These are phyloP conservation scores for Triticum urartu DNA, from an alignment of 176 grass and related monocot genomes.

Conservation along the genomic window DNA sequence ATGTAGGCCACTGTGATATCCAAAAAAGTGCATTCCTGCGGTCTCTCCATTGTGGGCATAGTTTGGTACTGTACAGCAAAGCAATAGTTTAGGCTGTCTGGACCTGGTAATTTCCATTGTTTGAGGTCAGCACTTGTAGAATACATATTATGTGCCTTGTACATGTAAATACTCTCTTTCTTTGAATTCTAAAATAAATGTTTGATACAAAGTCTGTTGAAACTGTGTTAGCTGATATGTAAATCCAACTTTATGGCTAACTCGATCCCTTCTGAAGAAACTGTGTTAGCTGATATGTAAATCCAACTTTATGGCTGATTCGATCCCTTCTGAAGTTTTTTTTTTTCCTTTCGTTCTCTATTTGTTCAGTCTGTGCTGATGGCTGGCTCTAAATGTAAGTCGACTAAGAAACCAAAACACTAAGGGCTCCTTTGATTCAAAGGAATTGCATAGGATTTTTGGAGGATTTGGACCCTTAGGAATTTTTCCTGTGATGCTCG, in stretches of 20 bases:
- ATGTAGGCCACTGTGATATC: conserved; percentile 1
- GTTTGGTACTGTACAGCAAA: not conserved
- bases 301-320: no score
- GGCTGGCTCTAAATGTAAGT: not conserved
- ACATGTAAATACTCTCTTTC: conserved; percentile 12
- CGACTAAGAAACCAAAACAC: not conserved
- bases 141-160: not conserved
- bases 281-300: no score
- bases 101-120: not conserved
- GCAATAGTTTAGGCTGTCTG: not conserved
- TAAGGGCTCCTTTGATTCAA: not conserved
- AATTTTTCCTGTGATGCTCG: no score
- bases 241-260: no score
- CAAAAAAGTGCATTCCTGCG: not conserved
- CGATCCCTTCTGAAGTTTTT: no score
- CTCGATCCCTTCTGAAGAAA: no score
- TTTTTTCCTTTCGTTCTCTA: not conserved
- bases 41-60: conserved; percentile 14
- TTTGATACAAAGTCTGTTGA: not conserved
- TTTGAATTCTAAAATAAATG: not conserved
- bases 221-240: not conserved
- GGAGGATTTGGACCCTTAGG: no score
- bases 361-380: not conserved
- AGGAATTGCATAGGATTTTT: no score
- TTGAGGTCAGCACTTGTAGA: not conserved